phyloP scores from a whole-genome alignment of 2,329 filamentous ascomycete species.

The Bipolaris sorokiniana region DNA sequence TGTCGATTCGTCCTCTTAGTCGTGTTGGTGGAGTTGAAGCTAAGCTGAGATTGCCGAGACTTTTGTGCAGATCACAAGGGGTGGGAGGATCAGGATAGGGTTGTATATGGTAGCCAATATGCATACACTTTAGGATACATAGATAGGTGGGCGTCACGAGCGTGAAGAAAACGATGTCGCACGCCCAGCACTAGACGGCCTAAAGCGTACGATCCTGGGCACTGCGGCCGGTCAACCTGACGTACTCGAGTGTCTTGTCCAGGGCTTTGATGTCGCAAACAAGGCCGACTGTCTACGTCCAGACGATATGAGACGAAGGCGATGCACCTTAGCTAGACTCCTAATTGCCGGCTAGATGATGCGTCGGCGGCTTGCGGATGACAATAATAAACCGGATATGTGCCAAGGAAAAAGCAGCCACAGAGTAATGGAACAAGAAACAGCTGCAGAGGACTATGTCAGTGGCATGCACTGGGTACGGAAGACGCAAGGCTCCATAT shows the following conservation, averaged over 20 bases:
- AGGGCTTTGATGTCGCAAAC: neutral
- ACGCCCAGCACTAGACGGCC: neutral
- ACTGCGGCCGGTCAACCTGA: neutral
- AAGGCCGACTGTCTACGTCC: neutral
- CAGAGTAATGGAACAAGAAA: neutral
- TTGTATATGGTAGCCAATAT: conserved; percentile 18
- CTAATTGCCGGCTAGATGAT: neutral
- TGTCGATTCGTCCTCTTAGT: neutral
- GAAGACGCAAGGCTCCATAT: neutral
- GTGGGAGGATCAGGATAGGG: conserved; percentile 12
- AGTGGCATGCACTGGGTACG: neutral
- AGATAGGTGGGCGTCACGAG: neutral
- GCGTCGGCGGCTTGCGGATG: too few species aligned
- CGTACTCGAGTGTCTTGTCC: neutral
- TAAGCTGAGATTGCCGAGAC: conserved; percentile 9
- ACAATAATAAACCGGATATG: too few species aligned
- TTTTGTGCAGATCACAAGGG: conserved; percentile 5
- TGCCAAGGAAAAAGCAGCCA: neutral
- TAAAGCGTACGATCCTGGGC: neutral
- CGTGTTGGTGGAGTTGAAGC: conserved; percentile 1
- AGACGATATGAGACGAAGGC: neutral
- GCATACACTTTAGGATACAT: conserved; percentile 5
- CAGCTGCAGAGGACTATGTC: neutral
- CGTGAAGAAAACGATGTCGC: neutral
- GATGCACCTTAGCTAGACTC: neutral